Percentiles rank a stretch among this genome's conserved stretches.
These are phyloP conservation scores for Cercophora newfieldiana DNA, from an alignment of 495 filamentous ascomycete species.

Conservation along the genomic window DNA sequence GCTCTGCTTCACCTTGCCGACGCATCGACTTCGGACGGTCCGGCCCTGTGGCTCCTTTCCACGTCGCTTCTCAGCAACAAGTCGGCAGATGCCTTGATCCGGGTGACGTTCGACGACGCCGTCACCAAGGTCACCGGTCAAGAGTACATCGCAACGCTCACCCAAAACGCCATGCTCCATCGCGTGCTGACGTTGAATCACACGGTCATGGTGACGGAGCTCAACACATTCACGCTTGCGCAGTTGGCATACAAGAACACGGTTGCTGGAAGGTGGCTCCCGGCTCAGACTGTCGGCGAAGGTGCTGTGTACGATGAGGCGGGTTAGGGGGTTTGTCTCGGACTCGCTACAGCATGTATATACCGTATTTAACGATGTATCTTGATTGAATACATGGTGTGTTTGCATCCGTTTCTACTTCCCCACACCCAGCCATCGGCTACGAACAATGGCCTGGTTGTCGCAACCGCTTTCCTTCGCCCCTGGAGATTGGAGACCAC, in stretches of 20 bases:
- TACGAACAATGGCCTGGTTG: no score
- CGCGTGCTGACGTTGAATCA: neutral
- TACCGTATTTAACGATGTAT: no score
- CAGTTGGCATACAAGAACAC: slow-evolving; percentile 4
- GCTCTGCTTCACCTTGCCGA: slow-evolving; percentile 7
- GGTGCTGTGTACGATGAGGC: no score
- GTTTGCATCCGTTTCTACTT: no score
- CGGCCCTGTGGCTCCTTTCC: slow-evolving; percentile 10
- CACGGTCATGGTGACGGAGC: slow-evolving; percentile 12
- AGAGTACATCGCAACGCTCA: slow-evolving; percentile 1
- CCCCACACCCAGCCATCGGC: no score
- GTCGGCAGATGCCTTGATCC: slow-evolving; percentile 7
- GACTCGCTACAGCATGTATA: no score
- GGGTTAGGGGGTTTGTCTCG: no score
- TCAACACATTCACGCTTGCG: slow-evolving; percentile 5
- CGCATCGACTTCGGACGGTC: neutral
- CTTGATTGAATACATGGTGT: no score
- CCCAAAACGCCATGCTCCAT: slow-evolving; percentile 8
- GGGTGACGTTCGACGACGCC: slow-evolving; percentile 4
- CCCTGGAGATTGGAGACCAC: no score
- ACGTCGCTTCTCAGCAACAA: neutral
- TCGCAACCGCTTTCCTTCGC: no score
- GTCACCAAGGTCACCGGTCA: neutral
- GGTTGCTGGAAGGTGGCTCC: slow-evolving; percentile 6
- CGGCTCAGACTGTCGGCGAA: no score